Evolutionary conservation across 1,284 basidiomycete species (phyloP).

Genomic region (Lignosus rhinocerotis): DNA sequence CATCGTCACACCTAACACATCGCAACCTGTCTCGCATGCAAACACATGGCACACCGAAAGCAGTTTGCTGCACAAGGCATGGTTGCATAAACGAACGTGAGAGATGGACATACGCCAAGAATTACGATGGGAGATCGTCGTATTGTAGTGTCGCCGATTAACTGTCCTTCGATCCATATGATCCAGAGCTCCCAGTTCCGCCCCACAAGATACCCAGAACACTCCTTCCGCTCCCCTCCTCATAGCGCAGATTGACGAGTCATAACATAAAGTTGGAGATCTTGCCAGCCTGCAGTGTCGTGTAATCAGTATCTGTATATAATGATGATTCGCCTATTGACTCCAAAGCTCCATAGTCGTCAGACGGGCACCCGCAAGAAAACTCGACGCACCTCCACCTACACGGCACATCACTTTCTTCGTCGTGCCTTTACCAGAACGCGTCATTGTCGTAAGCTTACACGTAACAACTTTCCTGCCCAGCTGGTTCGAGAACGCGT

Average conservation of each 20-base stretch:
- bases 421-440: constrained; percentile 56
- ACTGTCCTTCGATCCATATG: constrained; percentile 13
- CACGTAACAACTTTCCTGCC: constrained; percentile 76
- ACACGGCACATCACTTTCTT: constrained; percentile 88
- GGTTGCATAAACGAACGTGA: constrained; percentile 28
- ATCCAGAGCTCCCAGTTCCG: constrained; percentile 3
- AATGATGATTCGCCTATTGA: neutral
- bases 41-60: neutral
- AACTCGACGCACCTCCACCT: constrained; percentile 64
- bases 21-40: neutral
- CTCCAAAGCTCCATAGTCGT: neutral
- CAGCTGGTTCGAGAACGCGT: constrained; percentile 73
- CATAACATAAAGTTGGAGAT: constrained; percentile 76
- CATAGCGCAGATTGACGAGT: constrained; percentile 52
- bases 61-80: constrained; percentile 12
- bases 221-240: constrained; percentile 3
- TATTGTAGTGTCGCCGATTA: constrained; percentile 21
- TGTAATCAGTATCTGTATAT: constrained; percentile 1
- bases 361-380: neutral
- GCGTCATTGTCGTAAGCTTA: constrained; percentile 74
- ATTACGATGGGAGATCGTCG: constrained; percentile 23
- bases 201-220: neutral
- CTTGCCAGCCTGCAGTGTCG: constrained; percentile 73
- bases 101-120: constrained; percentile 24
- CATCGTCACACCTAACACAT: neutral